phyloP scores from a whole-genome alignment of 169 alveolate genomes.

The Plasmodium knowlesi region DNA sequence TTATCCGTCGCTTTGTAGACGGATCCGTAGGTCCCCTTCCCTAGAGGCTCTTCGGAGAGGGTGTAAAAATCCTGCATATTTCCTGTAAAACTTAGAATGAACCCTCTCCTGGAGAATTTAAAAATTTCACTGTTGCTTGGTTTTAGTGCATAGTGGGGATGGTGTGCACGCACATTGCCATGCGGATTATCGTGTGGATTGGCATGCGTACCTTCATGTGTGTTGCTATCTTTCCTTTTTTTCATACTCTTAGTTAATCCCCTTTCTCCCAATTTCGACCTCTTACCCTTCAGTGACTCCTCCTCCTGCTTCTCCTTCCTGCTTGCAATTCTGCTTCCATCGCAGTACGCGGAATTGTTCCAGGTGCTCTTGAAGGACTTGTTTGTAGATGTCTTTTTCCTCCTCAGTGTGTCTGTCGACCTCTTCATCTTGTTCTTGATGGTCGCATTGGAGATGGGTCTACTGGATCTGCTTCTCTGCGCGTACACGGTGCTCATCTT shows the following conservation, averaged over 20 bases:
- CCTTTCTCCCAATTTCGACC: background rate
- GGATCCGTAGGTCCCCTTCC: constrained; percentile 89
- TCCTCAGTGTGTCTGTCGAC: background rate
- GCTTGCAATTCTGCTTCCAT: background rate
- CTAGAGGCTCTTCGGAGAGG: constrained; percentile 78
- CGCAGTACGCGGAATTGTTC: background rate
- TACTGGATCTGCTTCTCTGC: background rate
- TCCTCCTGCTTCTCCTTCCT: background rate
- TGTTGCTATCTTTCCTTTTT: background rate
- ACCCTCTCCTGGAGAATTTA: constrained; percentile 71
- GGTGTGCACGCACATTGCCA: no score
- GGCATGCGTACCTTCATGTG: background rate
- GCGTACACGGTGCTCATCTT: background rate
- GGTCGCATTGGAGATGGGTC: background rate
- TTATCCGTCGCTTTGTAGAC: constrained; percentile 86
- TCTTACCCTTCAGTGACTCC: background rate
- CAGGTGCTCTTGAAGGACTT: background rate
- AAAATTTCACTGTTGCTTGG: constrained; percentile 23
- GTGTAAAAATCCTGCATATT: constrained; percentile 74
- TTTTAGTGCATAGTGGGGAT: background rate
- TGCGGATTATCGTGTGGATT: background rate
- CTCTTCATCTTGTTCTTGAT: background rate
- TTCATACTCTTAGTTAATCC: constrained; percentile 2
- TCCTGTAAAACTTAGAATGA: constrained; percentile 78
- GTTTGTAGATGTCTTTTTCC: background rate